phyloP scores from a whole-genome alignment of 2,329 filamentous ascomycete genomes.

The Alternaria postmessia region DNA sequence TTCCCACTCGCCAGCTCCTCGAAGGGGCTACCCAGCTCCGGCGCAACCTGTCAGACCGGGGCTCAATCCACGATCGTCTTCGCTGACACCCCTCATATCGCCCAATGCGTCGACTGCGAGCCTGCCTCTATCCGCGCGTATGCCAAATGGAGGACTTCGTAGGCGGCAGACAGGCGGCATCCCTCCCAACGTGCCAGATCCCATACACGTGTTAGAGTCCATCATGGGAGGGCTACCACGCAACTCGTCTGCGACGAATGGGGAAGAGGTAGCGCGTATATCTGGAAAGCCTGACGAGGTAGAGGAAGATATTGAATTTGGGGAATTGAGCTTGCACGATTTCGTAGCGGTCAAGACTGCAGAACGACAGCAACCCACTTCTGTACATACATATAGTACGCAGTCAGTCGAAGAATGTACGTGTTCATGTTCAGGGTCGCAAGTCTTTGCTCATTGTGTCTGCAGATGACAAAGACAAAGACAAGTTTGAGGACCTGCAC shows the following conservation, averaged over 20 bases:
- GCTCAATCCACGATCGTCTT: conserved; percentile 75
- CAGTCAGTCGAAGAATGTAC: conserved; percentile 78
- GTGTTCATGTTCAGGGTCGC: conserved; percentile 48
- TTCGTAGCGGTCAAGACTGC: conserved; percentile 61
- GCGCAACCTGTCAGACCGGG: conserved; percentile 75
- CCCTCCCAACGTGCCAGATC: conserved; percentile 69
- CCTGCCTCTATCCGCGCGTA: conserved; percentile 70
- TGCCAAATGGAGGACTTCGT: conserved; percentile 72
- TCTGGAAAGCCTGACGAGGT: conserved; percentile 59
- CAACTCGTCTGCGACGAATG: conserved; percentile 26
- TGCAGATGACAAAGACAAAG: conserved; percentile 77
- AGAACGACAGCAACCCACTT: conserved; percentile 38
- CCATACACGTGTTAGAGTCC: conserved; percentile 72
- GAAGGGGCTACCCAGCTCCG: conserved; percentile 72
- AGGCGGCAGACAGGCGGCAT: conserved; percentile 64
- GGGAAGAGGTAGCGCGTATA: conserved; percentile 27
- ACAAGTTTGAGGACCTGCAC: conserved; percentile 90
- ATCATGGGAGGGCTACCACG: conserved; percentile 61
- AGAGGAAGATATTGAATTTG: conserved; percentile 78
- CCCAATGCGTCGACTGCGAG: conserved; percentile 80
- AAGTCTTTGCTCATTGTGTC: conserved; percentile 38
- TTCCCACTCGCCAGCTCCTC: conserved; percentile 75
- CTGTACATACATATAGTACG: conserved; percentile 60
- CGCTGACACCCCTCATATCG: conserved; percentile 72
- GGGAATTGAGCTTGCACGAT: conserved; percentile 76